Conservation (phyloP, 495 filamentous ascomycete species). For the Hypoxylon fuscum region DNA sequence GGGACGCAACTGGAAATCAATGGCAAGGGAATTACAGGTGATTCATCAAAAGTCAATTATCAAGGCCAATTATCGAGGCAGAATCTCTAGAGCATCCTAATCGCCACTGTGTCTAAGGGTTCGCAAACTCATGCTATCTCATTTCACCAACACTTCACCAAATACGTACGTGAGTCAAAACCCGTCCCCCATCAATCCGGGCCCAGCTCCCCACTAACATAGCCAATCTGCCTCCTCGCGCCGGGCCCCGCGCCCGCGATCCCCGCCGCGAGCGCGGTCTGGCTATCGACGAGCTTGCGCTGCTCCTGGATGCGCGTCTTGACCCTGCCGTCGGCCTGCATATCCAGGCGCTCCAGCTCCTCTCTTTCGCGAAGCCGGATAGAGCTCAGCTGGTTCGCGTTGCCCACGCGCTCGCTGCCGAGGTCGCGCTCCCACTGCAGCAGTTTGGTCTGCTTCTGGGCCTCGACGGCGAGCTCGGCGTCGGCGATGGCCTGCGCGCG, state of each 20-base stretch:
- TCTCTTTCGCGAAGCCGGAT: conserved; percentile 54
- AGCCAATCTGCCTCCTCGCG: conserved; percentile 55
- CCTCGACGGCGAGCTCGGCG: conserved; percentile 51
- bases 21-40: no score
- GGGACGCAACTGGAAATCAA: no score
- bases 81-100: no score
- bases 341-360: conserved; percentile 52
- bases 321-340: conserved; percentile 46
- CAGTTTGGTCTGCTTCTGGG: conserved; percentile 43
- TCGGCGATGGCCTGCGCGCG: conserved; percentile 50
- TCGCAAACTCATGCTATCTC: no score
- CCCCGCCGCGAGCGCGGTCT: conserved; percentile 51
- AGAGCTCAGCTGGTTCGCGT: conserved; percentile 50
- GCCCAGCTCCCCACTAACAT: conserved; percentile 48
- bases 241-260: conserved; percentile 45
- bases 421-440: conserved; percentile 51
- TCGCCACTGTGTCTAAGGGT: no score
- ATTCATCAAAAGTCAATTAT: no score
- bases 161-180: no score
- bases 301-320: conserved; percentile 52
- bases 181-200: conserved; percentile 24
- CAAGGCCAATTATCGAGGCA: no score
- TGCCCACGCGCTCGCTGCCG: conserved; percentile 46
- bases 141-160: no score
- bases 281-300: conserved; percentile 56